Conservation (phyloP, 2,329 filamentous ascomycete species). For the Hypoxylon sp. region DNA sequence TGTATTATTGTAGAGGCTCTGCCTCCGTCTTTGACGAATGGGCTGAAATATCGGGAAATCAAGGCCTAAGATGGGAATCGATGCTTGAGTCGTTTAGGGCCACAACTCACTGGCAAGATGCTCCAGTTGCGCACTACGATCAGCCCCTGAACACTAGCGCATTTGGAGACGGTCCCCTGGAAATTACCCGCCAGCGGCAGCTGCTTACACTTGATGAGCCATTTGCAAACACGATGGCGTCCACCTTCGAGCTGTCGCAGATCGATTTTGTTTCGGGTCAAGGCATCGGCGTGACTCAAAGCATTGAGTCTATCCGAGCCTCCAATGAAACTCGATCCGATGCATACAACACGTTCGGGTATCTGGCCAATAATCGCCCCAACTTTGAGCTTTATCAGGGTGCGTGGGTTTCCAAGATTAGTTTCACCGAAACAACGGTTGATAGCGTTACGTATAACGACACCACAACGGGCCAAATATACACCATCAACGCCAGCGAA, state of each 20-base stretch:
- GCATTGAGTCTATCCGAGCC: slow-evolving; percentile 9
- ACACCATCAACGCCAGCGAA: not conserved
- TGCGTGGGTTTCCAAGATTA: slow-evolving; percentile 1
- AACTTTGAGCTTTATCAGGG: not conserved
- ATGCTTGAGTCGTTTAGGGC: not conserved
- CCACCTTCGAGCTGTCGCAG: slow-evolving; percentile 3
- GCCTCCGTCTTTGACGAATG: slow-evolving; percentile 37
- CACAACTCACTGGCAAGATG: not conserved
- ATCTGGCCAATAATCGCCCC: not conserved
- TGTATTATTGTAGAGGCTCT: slow-evolving; percentile 47
- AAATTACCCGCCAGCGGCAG: slow-evolving; percentile 7
- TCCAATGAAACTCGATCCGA: slow-evolving; percentile 7
- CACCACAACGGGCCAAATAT: not conserved
- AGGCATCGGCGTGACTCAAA: slow-evolving; percentile 11
- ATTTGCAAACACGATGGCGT: not conserved
- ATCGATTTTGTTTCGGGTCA: slow-evolving; percentile 17
- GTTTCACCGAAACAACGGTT: not conserved
- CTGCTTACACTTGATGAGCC: slow-evolving; percentile 4
- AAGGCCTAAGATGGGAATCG: not conserved
- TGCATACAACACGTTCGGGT: not conserved
- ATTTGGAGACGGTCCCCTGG: slow-evolving; percentile 11
- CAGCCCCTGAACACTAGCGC: slow-evolving; percentile 4
- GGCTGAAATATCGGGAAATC: slow-evolving; percentile 29
- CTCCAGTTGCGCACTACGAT: not conserved
- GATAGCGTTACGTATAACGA: slow-evolving; percentile 6